A percentile compares a stretch with the other conserved stretches of the same genome.
These are phyloP conservation scores for Scleroderma citrinum DNA, from an alignment of 768 basidiomycete genomes.

Conservation along the genomic window DNA sequence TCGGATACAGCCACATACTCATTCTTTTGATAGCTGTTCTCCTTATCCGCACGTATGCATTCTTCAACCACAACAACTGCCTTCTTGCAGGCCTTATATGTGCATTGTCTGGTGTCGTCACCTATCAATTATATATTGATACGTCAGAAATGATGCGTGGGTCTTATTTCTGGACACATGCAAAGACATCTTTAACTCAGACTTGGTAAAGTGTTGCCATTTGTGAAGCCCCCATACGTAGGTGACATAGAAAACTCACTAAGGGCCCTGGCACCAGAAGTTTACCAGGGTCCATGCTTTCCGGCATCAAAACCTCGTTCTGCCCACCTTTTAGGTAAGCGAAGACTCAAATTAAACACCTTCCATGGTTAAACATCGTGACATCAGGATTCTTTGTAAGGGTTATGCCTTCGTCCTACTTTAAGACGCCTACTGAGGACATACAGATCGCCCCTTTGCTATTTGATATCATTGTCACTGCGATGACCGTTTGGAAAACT, in stretches of 20 bases:
- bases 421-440: slow-evolving; percentile 2
- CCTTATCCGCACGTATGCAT: slow-evolving; percentile 79
- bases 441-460: slow-evolving; percentile 72
- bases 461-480: slow-evolving; percentile 75
- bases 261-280: not conserved
- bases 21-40: slow-evolving; percentile 50
- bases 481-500: slow-evolving; percentile 77
- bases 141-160: slow-evolving; percentile 72
- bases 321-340: slow-evolving; percentile 68
- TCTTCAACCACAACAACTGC: slow-evolving; percentile 74
- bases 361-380: slow-evolving; percentile 5
- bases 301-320: slow-evolving; percentile 80
- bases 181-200: not conserved
- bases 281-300: slow-evolving; percentile 60
- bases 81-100: slow-evolving; percentile 58
- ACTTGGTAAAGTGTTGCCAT: slow-evolving; percentile 48
- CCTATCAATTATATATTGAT: slow-evolving; percentile 78
- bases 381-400: slow-evolving; percentile 52
- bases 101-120: slow-evolving; percentile 65
- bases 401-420: slow-evolving; percentile 8
- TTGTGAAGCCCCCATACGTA: slow-evolving; percentile 59
- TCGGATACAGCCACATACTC: not conserved
- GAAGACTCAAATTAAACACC: slow-evolving; percentile 8
- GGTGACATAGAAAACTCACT: slow-evolving; percentile 14
- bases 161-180: slow-evolving; percentile 19